These are phyloP conservation scores for Ganoderma meredithae DNA, from an alignment of 1,284 basidiomycete genomes.

Conservation along the genomic window DNA sequence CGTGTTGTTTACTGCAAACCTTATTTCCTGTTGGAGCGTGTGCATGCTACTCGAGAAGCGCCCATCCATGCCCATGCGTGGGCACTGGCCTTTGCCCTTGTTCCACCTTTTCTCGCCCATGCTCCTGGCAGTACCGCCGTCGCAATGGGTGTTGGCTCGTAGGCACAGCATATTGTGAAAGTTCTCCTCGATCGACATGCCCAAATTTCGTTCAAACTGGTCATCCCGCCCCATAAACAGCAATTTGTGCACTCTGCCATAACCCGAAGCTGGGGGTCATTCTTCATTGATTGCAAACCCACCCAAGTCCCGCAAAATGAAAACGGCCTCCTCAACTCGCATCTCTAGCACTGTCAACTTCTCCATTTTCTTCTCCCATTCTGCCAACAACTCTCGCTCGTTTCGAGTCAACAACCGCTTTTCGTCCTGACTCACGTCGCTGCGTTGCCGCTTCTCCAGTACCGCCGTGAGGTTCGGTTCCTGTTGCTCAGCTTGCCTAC, in stretches of 20 bases:
- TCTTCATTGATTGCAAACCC: constrained; percentile 38
- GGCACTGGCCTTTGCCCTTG: constrained; percentile 9
- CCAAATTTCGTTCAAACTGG: neutral
- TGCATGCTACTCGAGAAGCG: constrained; percentile 12
- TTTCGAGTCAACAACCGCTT: constrained; percentile 66
- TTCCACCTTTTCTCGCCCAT: neutral
- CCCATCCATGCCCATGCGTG: constrained; percentile 3
- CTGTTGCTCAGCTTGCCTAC: constrained; percentile 76
- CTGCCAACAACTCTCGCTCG: constrained; percentile 71
- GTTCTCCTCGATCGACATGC: neutral
- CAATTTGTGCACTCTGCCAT: neutral
- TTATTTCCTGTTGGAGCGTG: constrained; percentile 38
- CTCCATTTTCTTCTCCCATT: constrained; percentile 74
- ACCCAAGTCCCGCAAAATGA: constrained; percentile 81
- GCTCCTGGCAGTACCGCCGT: neutral
- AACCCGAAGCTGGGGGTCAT: constrained; percentile 17
- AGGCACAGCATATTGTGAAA: neutral
- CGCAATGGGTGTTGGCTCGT: neutral
- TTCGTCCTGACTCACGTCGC: constrained; percentile 80
- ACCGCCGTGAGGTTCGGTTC: constrained; percentile 71
- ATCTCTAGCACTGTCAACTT: constrained; percentile 79
- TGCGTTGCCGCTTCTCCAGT: constrained; percentile 81
- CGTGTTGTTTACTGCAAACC: constrained; percentile 48
- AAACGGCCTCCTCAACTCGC: constrained; percentile 85
- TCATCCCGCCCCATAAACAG: neutral